A percentile compares a stretch with the other conserved stretches of the same genome.
phyloP scores from a whole-genome alignment of 495 filamentous ascomycete species.

The Bryoglossum gracile region DNA sequence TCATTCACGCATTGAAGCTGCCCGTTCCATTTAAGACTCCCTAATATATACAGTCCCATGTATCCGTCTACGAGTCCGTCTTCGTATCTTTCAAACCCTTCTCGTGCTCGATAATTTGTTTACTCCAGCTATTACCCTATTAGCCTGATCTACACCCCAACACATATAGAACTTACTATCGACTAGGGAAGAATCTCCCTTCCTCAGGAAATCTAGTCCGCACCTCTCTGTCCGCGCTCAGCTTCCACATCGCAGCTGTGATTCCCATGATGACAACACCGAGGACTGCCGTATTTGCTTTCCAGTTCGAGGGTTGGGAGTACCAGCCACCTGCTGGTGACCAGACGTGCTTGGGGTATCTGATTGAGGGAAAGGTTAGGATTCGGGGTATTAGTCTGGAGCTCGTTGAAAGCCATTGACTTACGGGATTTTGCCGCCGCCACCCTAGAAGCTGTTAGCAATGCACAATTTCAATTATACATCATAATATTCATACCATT shows the following conservation, averaged over 20 bases:
- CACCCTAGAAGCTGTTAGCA: conserved; percentile 48
- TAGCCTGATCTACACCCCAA: conserved; percentile 11
- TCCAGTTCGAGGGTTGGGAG: conserved; percentile 89
- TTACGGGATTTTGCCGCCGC: conserved; percentile 87
- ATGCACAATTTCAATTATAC: conserved; percentile 5
- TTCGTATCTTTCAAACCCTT: conserved; percentile 37
- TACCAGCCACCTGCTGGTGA: conserved; percentile 98
- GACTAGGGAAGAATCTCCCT: conserved; percentile 85
- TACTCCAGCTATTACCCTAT: conserved; percentile 74
- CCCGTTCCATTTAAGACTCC: conserved; percentile 17
- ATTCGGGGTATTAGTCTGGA: neutral
- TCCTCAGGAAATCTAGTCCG: conserved; percentile 81
- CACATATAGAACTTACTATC: conserved; percentile 62
- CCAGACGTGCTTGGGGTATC: conserved; percentile 99
- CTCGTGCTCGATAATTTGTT: conserved; percentile 85
- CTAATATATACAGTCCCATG: conserved; percentile 29
- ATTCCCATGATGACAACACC: conserved; percentile 65
- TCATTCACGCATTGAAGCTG: neutral
- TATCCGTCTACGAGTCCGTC: conserved; percentile 11
- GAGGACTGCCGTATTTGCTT: conserved; percentile 82
- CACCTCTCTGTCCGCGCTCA: conserved; percentile 77
- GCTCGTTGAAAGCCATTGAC: conserved; percentile 27
- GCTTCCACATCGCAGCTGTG: conserved; percentile 62
- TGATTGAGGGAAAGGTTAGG: conserved; percentile 31
- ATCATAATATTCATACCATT: conserved; percentile 27